Evolutionary conservation across 176 grass and related monocot genomes (phyloP), one percentile per base, ranked within the genome.

Genomic region (Sorghum bicolor): DNA sequence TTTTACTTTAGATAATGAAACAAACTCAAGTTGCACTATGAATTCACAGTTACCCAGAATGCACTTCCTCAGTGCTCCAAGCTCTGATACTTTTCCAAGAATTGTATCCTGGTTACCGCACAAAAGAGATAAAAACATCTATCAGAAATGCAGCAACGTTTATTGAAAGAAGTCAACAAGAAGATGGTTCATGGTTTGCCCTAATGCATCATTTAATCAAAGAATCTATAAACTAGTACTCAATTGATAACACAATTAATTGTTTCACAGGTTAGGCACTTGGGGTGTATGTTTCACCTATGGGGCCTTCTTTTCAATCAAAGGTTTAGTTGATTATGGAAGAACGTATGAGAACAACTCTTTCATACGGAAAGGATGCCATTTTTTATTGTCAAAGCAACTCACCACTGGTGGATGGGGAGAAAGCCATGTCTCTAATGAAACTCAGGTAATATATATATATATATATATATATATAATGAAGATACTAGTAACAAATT

Each of bases 51-150:
- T 76, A 84, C 30, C 79, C 78, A 8, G 90, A 92, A 66, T 92
- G 90, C 70, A 89, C 84, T 58, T 89, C 87, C 15, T 82, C 87
- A 0, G 87, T 73, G 67, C 66, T 92, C 32, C 87, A 89, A 85
- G 87, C 80, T 79, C 64, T 92, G 19, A 32, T 77, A 22, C 3
- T 74, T 25, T 92, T 92, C 28, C 76, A 70, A 76, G 82, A 86
- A 41, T 57, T 92, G 37, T 45, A 86, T 61, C 64, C 84, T 43
- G 8, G 19, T 22, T 82, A 89, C 41, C 80, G 87, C 20, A 80
- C 13, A 41, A 62, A 89, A 79, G 90, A 92, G 31, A 88, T 89
- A 55, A 39, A 86, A 34, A 30, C 20, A 47, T 92, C 69, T 44
- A 67, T 92, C 3, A 44, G 6, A 72, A 72, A 28, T 29, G 69